Percentiles rank a stretch among this genome's conserved stretches.
These are phyloP conservation scores for Rhizoclosmatium hyalinum DNA, from an alignment of 371 early-diverging fungal genomes.

Conservation along the genomic window DNA sequence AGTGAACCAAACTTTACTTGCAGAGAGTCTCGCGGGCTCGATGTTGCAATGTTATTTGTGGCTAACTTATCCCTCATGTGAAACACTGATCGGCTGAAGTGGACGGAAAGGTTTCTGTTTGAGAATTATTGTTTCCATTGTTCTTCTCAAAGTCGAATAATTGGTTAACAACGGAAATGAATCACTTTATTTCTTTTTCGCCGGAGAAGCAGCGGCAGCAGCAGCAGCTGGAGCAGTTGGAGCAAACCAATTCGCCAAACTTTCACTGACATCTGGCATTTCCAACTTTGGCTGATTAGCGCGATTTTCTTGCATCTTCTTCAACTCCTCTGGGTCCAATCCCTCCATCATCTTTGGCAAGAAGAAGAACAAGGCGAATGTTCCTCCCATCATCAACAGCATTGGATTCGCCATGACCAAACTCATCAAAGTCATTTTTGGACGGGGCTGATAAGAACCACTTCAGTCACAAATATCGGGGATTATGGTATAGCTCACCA, in stretches of 20 bases:
- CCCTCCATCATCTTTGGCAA: slow-evolving; percentile 61
- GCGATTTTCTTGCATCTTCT: slow-evolving; percentile 34
- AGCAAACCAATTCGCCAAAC: slow-evolving; percentile 55
- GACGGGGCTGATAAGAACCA: not conserved
- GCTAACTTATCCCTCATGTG: not conserved
- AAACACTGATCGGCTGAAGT: no score
- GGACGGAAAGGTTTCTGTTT: no score
- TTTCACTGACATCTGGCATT: slow-evolving; percentile 62
- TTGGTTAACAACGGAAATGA: no score
- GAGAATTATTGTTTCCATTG: no score
- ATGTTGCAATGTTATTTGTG: not conserved
- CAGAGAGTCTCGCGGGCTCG: not conserved
- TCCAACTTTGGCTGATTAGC: slow-evolving; percentile 37
- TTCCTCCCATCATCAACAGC: slow-evolving; percentile 64
- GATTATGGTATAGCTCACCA: slow-evolving; percentile 26
- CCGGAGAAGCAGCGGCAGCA: not conserved
- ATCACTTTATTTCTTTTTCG: slow-evolving; percentile 7
- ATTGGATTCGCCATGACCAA: slow-evolving; percentile 64
- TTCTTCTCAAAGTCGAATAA: no score
- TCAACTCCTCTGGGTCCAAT: slow-evolving; percentile 52
- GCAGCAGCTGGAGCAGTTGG: slow-evolving; percentile 14
- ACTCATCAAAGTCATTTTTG: slow-evolving; percentile 15
- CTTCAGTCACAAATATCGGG: not conserved
- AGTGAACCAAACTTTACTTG: not conserved
- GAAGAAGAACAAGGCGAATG: slow-evolving; percentile 55